Percentiles rank a stretch among this genome's conserved stretches.
These are phyloP conservation scores for Isatis tinctoria DNA, from an alignment of 345 rosid genomes.

Conservation along the genomic window DNA sequence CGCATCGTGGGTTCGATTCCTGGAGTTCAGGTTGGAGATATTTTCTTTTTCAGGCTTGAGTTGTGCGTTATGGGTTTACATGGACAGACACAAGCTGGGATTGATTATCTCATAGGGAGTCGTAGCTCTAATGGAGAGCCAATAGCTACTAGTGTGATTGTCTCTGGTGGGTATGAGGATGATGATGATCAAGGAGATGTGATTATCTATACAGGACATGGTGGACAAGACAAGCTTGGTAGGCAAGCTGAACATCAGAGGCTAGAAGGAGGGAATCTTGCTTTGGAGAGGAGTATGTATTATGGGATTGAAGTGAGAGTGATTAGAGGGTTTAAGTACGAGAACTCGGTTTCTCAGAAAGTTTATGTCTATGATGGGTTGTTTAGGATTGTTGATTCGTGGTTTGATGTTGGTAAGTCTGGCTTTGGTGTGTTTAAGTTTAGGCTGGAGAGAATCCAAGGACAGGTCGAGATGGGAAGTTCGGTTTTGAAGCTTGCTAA, in stretches of 20 bases:
- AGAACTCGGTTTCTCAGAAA: conserved; percentile 43
- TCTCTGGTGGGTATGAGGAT: conserved; percentile 88
- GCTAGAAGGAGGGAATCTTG: conserved; percentile 88
- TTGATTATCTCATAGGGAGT: conserved; percentile 61
- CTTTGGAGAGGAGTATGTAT: conserved; percentile 76
- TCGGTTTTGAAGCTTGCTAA: conserved; percentile 57
- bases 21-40: conserved; percentile 69
- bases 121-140: conserved; percentile 79
- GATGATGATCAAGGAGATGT: conserved; percentile 75
- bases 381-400: conserved; percentile 72
- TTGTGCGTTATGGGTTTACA: conserved; percentile 78
- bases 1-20: conserved; percentile 85
- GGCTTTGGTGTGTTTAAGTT: conserved; percentile 89
- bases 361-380: conserved; percentile 87
- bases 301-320: conserved; percentile 83
- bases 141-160: conserved; percentile 79
- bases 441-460: conserved; percentile 64
- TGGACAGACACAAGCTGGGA: conserved; percentile 85
- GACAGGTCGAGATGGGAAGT: conserved; percentile 87
- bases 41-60: conserved; percentile 81
- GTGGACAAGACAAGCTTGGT: conserved; percentile 71
- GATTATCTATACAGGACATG: conserved; percentile 77
- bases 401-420: conserved; percentile 90
- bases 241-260: conserved; percentile 69
- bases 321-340: conserved; percentile 67